A percentile compares a stretch with the other conserved stretches of the same genome.
Conservation (phyloP, 2,329 filamentous ascomycete genomes). For the Fusarium protoensiforme region DNA sequence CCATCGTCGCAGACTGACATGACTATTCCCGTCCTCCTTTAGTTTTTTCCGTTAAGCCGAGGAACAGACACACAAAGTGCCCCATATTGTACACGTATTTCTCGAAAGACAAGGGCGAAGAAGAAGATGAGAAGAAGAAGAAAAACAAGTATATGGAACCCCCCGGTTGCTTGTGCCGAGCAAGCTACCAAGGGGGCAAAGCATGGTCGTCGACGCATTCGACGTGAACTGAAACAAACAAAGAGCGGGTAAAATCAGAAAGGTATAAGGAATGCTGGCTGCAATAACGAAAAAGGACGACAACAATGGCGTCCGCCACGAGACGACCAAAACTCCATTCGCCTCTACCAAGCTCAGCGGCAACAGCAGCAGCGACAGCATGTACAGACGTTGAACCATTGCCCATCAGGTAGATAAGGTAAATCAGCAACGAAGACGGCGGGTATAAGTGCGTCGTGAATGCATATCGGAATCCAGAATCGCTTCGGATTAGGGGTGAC, state of each 20-base stretch:
- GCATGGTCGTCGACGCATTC: constrained; percentile 4
- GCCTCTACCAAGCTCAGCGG: constrained; percentile 36
- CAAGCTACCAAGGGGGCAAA: neutral
- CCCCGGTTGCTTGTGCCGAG: constrained; percentile 19
- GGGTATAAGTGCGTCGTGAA: constrained; percentile 50
- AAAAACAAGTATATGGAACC: constrained; percentile 24
- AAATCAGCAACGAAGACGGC: constrained; percentile 39
- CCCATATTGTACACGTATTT: constrained; percentile 38
- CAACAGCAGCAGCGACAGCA: constrained; percentile 1
- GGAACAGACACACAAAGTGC: constrained; percentile 25
- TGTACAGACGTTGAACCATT: constrained; percentile 39
- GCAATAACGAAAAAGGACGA: constrained; percentile 31
- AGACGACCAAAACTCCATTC: constrained; percentile 43
- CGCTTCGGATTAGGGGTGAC: constrained; percentile 36
- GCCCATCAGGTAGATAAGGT: constrained; percentile 12
- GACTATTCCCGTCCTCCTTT: constrained; percentile 1
- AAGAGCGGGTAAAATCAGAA: constrained; percentile 14
- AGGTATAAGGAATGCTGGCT: constrained; percentile 31
- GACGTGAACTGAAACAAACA: constrained; percentile 27
- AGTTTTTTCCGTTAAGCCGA: constrained; percentile 7
- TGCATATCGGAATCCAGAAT: constrained; percentile 43
- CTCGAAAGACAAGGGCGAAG: constrained; percentile 31
- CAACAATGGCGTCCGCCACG: constrained; percentile 18
- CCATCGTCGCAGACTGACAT: neutral
- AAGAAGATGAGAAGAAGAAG: constrained; percentile 28